A percentile compares a stretch with the other conserved stretches of the same genome.
Evolutionary conservation across 2,329 filamentous ascomycete genomes (phyloP).

Genomic region (Alternaria incomplexa): DNA sequence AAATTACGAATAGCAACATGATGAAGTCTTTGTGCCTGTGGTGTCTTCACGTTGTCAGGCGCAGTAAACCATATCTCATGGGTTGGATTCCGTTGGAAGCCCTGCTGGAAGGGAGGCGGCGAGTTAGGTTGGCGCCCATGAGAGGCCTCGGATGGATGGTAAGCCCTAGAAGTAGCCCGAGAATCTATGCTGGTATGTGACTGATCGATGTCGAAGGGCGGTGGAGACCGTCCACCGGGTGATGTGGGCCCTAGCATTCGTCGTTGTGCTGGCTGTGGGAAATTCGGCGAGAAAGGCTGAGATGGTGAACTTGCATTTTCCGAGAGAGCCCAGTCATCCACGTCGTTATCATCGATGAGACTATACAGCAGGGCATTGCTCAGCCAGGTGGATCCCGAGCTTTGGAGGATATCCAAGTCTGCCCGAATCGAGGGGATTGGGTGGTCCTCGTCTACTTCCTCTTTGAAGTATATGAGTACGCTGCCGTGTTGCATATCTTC

Average conservation of each 20-base stretch:
- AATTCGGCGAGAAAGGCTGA: conserved; percentile 23
- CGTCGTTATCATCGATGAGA: conserved; percentile 43
- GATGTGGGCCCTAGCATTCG: conserved; percentile 36
- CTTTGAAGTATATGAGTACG: conserved; percentile 49
- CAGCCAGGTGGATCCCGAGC: conserved; percentile 47
- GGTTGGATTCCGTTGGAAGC: conserved; percentile 31
- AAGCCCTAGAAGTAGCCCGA: conserved; percentile 20
- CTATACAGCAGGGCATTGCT: conserved; percentile 45
- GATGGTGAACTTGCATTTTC: conserved; percentile 28
- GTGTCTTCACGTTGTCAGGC: conserved; percentile 55
- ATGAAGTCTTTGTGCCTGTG: conserved; percentile 61
- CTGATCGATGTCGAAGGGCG: conserved; percentile 41
- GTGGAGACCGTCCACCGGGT: conserved; percentile 32
- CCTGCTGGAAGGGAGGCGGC: conserved; percentile 17
- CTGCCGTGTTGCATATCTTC: conserved; percentile 48
- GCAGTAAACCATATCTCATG: conserved; percentile 67
- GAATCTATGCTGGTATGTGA: conserved; percentile 18
- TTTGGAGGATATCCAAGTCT: conserved; percentile 43
- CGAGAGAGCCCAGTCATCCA: conserved; percentile 38
- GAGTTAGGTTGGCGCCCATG: conserved; percentile 12
- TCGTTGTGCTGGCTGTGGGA: conserved; percentile 21
- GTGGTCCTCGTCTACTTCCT: conserved; percentile 45
- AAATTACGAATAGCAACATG: conserved; percentile 73
- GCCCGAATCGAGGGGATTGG: conserved; percentile 45
- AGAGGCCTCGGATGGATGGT: conserved; percentile 20